These are phyloP conservation scores for Pseudopediastrum boryanum DNA, from an alignment of 139 green algal genomes.

Conservation along the genomic window DNA sequence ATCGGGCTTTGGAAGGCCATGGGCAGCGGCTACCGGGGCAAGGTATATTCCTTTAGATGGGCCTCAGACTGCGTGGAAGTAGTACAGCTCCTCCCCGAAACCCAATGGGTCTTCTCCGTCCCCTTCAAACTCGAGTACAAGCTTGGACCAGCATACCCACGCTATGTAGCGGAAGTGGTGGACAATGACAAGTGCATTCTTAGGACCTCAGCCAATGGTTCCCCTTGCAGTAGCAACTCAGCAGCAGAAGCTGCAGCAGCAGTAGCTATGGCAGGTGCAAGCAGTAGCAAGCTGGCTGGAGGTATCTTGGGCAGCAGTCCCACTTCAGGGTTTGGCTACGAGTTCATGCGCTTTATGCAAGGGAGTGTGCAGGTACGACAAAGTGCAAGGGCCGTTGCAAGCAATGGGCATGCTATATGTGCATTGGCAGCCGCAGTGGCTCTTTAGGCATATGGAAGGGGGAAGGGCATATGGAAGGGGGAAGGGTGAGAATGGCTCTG, in stretches of 20 bases:
- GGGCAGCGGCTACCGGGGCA: neutral
- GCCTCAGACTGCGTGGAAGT: conserved; percentile 5
- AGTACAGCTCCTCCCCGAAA: neutral
- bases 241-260: conserved; percentile 4
- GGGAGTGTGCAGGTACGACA: conserved; percentile 4
- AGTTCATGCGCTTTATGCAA: conserved; percentile 50
- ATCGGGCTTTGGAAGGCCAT: no score
- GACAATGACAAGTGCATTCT: conserved; percentile 17
- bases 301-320: neutral
- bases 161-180: conserved; percentile 5
- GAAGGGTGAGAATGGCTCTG: neutral
- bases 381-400: neutral
- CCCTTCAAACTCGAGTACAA: neutral
- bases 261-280: neutral
- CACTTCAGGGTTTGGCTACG: conserved; percentile 13
- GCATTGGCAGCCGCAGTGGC: neutral
- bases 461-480: neutral
- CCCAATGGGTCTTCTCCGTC: neutral
- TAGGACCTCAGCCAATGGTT: neutral
- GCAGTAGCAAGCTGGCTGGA: conserved; percentile 16
- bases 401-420: neutral
- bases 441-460: neutral
- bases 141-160: neutral
- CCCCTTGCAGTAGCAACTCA: conserved; percentile 1
- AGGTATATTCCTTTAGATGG: conserved; percentile 30